A percentile compares a stretch with the other conserved stretches of the same genome.
These are phyloP conservation scores for Boletus pseudopeckii DNA, from an alignment of 768 basidiomycete genomes.

Conservation along the genomic window DNA sequence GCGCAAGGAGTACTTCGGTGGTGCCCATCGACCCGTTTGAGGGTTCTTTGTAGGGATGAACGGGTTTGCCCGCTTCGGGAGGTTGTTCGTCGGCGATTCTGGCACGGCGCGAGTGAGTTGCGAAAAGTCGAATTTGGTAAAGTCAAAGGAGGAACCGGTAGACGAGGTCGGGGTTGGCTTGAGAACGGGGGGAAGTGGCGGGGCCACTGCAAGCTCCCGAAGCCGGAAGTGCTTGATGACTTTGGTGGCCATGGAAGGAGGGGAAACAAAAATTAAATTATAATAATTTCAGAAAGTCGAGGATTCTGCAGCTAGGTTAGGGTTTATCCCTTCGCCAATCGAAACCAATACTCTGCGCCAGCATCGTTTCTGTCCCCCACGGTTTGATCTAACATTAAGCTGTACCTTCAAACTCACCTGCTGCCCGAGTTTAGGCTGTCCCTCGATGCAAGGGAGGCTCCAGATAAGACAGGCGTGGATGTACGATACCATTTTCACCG, in stretches of 20 bases:
- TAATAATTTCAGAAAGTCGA: neutral
- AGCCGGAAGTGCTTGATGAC: constrained; percentile 27
- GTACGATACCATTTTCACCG: too few relatives aligned
- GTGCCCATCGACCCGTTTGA: constrained; percentile 61
- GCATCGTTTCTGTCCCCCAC: too few relatives aligned
- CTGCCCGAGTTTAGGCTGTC: too few relatives aligned
- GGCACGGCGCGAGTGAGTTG: constrained; percentile 3
- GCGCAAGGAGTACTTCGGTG: constrained; percentile 68
- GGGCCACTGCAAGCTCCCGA: constrained; percentile 19
- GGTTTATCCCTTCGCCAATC: neutral
- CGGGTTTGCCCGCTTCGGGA: constrained; percentile 49
- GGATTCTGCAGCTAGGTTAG: neutral
- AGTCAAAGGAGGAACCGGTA: constrained; percentile 10
- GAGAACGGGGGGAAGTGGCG: constrained; percentile 25
- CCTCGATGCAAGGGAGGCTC: too few relatives aligned
- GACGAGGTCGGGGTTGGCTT: constrained; percentile 12
- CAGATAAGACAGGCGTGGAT: too few relatives aligned
- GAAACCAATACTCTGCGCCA: too few relatives aligned
- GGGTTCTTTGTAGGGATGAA: constrained; percentile 65
- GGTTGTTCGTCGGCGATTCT: constrained; percentile 8
- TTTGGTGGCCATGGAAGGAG: constrained; percentile 20
- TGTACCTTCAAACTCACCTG: too few relatives aligned
- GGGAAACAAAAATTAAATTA: neutral
- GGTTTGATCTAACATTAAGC: too few relatives aligned
- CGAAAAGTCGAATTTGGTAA: constrained; percentile 20